Base-by-base conservation (phyloP, 2,329 filamentous ascomycete genomes). In the Trichoderma endophyticum region DNA sequence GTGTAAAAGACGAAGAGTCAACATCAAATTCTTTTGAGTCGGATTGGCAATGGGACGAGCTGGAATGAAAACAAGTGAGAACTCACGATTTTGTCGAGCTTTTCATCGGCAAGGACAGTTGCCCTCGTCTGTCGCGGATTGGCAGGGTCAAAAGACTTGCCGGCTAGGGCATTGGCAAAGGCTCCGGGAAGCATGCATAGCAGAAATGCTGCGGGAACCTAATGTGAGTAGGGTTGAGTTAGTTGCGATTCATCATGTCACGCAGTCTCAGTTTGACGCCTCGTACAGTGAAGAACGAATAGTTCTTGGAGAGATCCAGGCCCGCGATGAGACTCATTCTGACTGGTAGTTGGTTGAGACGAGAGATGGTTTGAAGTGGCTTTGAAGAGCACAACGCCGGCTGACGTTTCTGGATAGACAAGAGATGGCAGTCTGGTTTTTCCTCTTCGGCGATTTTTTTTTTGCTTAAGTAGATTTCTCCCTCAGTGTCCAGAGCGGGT, bases 131-230 rank as follows among this genome's bases (percentile, higher is more conserved):
- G 76, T 36, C 83, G 81, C 12, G 84, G 84, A 74, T 83, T 78
- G 72, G 79, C 78, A 6, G 78, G 74, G 74, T 86, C 82, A 68
- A 80, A 83, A 64, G 77, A 77, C 71, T 77, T 79, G 57, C 77
- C 79, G 2, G 82, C 77, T 9, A 73, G 28, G 32, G 70, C 14
- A 56, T 75, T 66, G 43, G 80, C 79, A 70, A 83, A 83, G 14
- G 74, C 57, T 57, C 84, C 80, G 4, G 84, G 83, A 24, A 80
- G 32, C 59, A 82, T 72, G 66, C 78, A 78, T 26, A 82, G 72
- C 66, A 80, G 11, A 67, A 84, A 80, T 30, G 81, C 83, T 1
- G 75, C 82, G 6, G 84, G 84, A 56, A 86, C 78, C 84, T 84
- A 62, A 1, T 39, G 28, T 34, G 32, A 34, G 32, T 36, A 8